Conservation (phyloP, 208 protist genomes). For the Crithidia mellificae region DNA sequence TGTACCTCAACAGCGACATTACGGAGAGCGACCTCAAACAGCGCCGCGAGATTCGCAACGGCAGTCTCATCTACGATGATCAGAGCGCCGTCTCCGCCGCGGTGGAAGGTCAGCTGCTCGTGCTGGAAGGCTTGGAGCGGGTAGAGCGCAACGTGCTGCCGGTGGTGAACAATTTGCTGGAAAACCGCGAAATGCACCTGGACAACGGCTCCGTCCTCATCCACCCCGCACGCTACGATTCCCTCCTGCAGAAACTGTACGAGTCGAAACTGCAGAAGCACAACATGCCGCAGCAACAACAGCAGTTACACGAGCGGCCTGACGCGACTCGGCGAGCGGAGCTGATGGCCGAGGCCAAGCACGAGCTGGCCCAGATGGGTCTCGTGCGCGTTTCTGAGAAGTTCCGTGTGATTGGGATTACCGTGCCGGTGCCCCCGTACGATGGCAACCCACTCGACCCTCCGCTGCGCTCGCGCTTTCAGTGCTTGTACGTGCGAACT, state of each 20-base stretch:
- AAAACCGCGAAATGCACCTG: slow-evolving; percentile 96
- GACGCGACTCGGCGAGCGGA: background rate
- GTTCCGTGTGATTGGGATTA: slow-evolving; percentile 95
- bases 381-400: slow-evolving; percentile 89
- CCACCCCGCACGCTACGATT: slow-evolving; percentile 87
- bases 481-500: slow-evolving; percentile 76
- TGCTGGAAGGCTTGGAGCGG: slow-evolving; percentile 95
- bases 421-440: slow-evolving; percentile 89
- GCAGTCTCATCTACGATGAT: slow-evolving; percentile 89
- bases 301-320: too few species aligned
- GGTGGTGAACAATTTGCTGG: slow-evolving; percentile 95
- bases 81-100: slow-evolving; percentile 93
- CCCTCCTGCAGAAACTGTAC: slow-evolving; percentile 65
- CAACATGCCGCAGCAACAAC: too few species aligned
- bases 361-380: slow-evolving; percentile 65
- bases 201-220: slow-evolving; percentile 94
- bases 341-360: slow-evolving; percentile 40
- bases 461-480: slow-evolving; percentile 82
- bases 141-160: slow-evolving; percentile 95
- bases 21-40: slow-evolving; percentile 96
- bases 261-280: slow-evolving; percentile 21
- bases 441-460: slow-evolving; percentile 87
- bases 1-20: slow-evolving; percentile 93
- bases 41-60: slow-evolving; percentile 88
- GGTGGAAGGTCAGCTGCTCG: slow-evolving; percentile 86